These are phyloP conservation scores for Suillus brevipes DNA, from an alignment of 768 basidiomycete species.

Conservation along the genomic window DNA sequence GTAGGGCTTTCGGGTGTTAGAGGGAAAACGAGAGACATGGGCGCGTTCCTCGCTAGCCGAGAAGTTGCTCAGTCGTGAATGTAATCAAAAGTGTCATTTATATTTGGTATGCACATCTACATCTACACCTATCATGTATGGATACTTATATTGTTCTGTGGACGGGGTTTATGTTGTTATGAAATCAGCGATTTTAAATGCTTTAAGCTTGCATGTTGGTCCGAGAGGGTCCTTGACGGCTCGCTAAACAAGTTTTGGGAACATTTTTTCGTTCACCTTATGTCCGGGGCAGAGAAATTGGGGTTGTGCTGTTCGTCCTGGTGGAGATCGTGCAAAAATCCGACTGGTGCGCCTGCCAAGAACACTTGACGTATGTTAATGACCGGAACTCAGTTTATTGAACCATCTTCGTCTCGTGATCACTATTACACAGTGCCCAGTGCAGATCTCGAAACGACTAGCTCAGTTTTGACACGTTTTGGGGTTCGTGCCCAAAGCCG, in stretches of 20 bases:
- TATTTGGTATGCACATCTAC: constrained; percentile 5
- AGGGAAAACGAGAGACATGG: constrained; percentile 39
- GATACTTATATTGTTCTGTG: background rate
- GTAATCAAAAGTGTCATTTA: background rate
- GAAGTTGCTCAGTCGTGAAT: constrained; percentile 26
- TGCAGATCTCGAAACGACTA: background rate
- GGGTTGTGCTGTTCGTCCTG: background rate
- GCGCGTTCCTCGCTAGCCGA: constrained; percentile 41
- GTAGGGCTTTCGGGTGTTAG: constrained; percentile 36
- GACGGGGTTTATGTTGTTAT: background rate
- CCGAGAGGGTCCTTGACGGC: background rate
- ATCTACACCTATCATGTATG: background rate
- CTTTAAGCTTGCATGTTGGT: background rate
- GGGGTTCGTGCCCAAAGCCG: background rate
- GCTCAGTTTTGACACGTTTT: background rate
- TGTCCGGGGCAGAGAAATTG: background rate
- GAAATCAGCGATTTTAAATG: background rate
- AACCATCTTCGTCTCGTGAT: background rate
- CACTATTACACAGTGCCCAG: background rate
- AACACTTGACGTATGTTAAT: background rate
- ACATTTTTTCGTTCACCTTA: no score
- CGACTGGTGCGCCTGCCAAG: background rate
- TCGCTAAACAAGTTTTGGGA: background rate
- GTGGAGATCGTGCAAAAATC: background rate
- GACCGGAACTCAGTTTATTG: background rate